Evolutionary conservation across 148 eudicot species (phyloP).

Genomic region (Suaeda aralocaspica): DNA sequence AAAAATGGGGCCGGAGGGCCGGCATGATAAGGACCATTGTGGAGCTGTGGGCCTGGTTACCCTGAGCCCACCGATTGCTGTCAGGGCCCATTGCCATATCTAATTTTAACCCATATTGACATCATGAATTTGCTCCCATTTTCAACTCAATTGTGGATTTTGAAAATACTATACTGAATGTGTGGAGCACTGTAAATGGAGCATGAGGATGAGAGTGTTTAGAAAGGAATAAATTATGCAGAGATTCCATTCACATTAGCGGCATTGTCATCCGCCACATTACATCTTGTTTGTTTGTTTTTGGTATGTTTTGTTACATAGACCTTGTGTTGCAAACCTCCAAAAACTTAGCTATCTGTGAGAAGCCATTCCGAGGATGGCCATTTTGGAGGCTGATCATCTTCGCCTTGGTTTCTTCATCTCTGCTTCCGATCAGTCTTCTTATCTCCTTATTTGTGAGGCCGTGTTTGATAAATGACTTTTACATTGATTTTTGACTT

Average conservation of each 20-base stretch:
- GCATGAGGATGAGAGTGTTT: not conserved
- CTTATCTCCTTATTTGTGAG: no score
- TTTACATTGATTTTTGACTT: no score
- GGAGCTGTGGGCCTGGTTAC: not conserved
- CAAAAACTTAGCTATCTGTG: not conserved
- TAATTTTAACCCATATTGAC: no score
- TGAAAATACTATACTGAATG: not conserved
- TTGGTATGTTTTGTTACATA: not conserved
- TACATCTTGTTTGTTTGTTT: conserved; percentile 1
- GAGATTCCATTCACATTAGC: conserved; percentile 32
- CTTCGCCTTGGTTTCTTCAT: no score
- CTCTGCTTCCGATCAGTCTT: no score
- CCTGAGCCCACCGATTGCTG: no score
- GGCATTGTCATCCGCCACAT: conserved; percentile 31
- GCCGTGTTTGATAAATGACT: no score
- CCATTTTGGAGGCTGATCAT: not conserved
- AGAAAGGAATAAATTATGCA: not conserved
- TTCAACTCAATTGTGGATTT: not conserved
- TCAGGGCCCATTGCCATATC: no score
- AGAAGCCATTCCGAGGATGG: not conserved
- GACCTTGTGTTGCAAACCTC: conserved; percentile 7
- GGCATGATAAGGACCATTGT: not conserved
- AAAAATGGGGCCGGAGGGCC: no score
- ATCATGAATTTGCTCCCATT: not conserved
- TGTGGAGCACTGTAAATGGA: not conserved